phyloP scores from a whole-genome alignment of 768 basidiomycete genomes.

The Agaricus subrufescens region DNA sequence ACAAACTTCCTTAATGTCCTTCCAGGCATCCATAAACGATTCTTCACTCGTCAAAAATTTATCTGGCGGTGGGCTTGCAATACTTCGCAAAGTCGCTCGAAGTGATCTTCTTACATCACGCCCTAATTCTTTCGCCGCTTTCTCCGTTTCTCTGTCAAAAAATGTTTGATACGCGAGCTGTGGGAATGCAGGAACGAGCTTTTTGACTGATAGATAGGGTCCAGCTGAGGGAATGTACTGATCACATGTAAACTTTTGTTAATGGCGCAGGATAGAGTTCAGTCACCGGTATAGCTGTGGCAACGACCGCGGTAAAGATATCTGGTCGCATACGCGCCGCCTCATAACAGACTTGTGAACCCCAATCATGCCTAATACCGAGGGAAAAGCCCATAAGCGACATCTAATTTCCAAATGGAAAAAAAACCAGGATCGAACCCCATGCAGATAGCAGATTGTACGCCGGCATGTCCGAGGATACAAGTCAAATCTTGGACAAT shows the following conservation, averaged over 20 bases:
- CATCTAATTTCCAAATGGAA: neutral
- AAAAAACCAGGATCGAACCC: constrained; percentile 39
- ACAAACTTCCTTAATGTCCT: constrained; percentile 36
- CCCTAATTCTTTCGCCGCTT: constrained; percentile 50
- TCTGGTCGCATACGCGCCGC: constrained; percentile 66
- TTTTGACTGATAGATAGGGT: constrained; percentile 40
- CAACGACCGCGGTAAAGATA: constrained; percentile 53
- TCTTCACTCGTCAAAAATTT: constrained; percentile 45
- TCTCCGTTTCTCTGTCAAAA: constrained; percentile 46
- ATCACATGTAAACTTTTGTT: neutral
- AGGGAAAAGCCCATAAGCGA: neutral
- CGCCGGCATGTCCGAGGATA: constrained; percentile 47
- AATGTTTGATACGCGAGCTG: constrained; percentile 60
- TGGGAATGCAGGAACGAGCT: constrained; percentile 38
- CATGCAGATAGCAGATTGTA: constrained; percentile 50
- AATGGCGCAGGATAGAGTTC: neutral
- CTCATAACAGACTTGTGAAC: constrained; percentile 62
- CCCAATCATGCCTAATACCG: constrained; percentile 63
- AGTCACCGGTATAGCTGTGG: constrained; percentile 56
- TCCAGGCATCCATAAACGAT: constrained; percentile 52
- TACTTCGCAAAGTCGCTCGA: constrained; percentile 50
- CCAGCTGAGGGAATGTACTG: constrained; percentile 59
- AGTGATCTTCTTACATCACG: constrained; percentile 51
- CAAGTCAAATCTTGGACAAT: constrained; percentile 61
- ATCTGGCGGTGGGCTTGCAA: constrained; percentile 51